Base-by-base conservation (phyloP, 2,329 filamentous ascomycete species). In the Huntiella bhutanensis region DNA sequence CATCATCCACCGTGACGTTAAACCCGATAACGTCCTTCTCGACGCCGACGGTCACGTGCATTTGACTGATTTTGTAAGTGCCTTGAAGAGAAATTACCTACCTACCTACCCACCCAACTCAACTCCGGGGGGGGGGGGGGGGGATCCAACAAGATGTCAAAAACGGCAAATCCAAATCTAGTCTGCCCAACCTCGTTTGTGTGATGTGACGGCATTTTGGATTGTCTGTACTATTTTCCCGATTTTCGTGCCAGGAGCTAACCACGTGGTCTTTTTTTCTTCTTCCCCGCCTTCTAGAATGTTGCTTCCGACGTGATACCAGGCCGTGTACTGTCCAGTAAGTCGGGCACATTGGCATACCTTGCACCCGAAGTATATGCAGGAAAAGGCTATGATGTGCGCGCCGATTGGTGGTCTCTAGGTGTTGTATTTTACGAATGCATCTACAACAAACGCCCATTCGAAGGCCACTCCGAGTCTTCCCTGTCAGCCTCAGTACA, bases 371-470 rank as follows among this genome's bases (percentile, higher is more conserved):
- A 98, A 60, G 91, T 96, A 2, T 98, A 96, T 57, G 73, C 79
- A 53, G 88, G 88, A 42, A 80, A 77, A 51, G 91, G 91, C 35
- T 98, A 98, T 58, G 79, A 82, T 50, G 77, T 78, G 41, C 83
- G 91, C 55, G 87, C 91, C 37, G 91, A 98, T 60, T 98, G 91
- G 91, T 98, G 91, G 91, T 96, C 91, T 4, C 64, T 98, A 16
- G 91, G 91, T 42, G 91, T 98, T 40, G 73, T 93, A n/a, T 96
- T 96, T 61, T 98, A 95, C 62, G 91, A 98, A 62, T 96, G 91
- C 70, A 95, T 98, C 53, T 98, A 96, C 66, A 94, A 92, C 66
- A 96, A 92, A 84, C 76, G 91, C 55, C 91, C 91, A 16, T 98
- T 96, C 53, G 86, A 95, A 57, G 88, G 85, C 45, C 84, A 79